Base-by-base conservation (phyloP, 176 grass and related monocot species). In the Pontederia crassipes region DNA sequence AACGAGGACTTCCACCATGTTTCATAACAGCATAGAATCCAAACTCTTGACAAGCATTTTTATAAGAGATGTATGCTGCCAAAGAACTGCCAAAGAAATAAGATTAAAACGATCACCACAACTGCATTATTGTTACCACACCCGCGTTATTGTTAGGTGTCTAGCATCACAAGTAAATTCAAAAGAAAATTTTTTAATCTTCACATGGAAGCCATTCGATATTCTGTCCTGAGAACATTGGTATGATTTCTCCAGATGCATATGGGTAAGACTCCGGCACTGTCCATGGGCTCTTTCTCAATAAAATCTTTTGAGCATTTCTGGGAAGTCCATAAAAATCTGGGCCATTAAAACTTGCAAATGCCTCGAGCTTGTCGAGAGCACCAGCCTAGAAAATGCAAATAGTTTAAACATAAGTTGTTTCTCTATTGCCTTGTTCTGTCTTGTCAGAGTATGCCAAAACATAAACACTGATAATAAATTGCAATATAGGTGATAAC, bases 241-340 rank as follows among this genome's bases (percentile, higher is more conserved):
- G 93, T 11, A 97, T 84, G 49, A 92, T 81, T 68, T 83, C 84
- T 61, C 87, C 93, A 60, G 60, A 80, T 12, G 48, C 29, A 47
- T 85, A 80, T 15, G 55, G 6, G 68, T 92, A 91, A 10, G 81
- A 85, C 46, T 74, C 49, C 6, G 87, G 84, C 20, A 92, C 93
- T 81, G 82, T 81, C 93, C 87, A 92, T 18, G 64, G 17, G 53
- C 79, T 81, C 82, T 82, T 91, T 81, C 60, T 81, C 49, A 98
- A 59, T 52, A 83, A 35, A 70, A 85, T 78, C 71, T 83, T 86
- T 17, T 76, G 81, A 17, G 59, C 78, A 64, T 98, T 98, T 55
- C 81, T 91, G 48, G 81, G 84, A 48, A 98, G 93, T 15, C 93
- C 87, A 59, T 98, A 92, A 76, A 98, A 98, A 75, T 98, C 87